These are phyloP conservation scores for Xylariaceae sp. DNA, from an alignment of 2,329 filamentous ascomycete species.

Conservation along the genomic window DNA sequence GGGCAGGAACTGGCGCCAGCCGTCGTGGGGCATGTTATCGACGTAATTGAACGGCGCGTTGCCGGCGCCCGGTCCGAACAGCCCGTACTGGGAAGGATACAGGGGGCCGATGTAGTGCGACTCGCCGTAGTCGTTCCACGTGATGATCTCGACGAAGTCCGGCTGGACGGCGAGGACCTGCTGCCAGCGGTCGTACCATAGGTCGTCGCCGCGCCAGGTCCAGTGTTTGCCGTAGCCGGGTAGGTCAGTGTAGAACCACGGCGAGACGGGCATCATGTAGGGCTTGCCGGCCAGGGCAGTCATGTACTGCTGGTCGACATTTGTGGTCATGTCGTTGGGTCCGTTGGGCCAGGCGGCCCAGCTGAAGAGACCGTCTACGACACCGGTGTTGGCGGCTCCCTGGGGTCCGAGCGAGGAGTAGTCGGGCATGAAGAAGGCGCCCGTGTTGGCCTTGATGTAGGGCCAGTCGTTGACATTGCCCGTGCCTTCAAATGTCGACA, in stretches of 20 bases:
- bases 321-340: conserved; percentile 14
- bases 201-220: conserved; percentile 53
- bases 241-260: conserved; percentile 56
- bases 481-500: conserved; percentile 48
- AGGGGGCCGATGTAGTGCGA: conserved; percentile 21
- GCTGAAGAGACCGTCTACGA: conserved; percentile 34
- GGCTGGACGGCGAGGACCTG: conserved; percentile 44
- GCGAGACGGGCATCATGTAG: conserved; percentile 51
- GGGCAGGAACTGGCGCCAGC: conserved; percentile 43
- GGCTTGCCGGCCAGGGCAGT: conserved; percentile 9
- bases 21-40: conserved; percentile 43
- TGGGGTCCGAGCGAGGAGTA: conserved; percentile 38
- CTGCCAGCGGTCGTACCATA: conserved; percentile 56
- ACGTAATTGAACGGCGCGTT: conserved; percentile 43
- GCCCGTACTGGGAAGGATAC: conserved; percentile 14
- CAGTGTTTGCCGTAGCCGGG: conserved; percentile 51
- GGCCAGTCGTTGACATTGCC: conserved; percentile 38
- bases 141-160: conserved; percentile 32
- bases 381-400: conserved; percentile 18
- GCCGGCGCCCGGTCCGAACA: conserved; percentile 6
- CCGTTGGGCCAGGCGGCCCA: conserved; percentile 36
- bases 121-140: conserved; percentile 52
- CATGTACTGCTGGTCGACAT: conserved; percentile 11
- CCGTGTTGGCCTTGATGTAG: conserved; percentile 33
- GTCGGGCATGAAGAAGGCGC: conserved; percentile 41